Conservation (phyloP, 2,329 filamentous ascomycete genomes). For the Podosphaera xanthii region DNA sequence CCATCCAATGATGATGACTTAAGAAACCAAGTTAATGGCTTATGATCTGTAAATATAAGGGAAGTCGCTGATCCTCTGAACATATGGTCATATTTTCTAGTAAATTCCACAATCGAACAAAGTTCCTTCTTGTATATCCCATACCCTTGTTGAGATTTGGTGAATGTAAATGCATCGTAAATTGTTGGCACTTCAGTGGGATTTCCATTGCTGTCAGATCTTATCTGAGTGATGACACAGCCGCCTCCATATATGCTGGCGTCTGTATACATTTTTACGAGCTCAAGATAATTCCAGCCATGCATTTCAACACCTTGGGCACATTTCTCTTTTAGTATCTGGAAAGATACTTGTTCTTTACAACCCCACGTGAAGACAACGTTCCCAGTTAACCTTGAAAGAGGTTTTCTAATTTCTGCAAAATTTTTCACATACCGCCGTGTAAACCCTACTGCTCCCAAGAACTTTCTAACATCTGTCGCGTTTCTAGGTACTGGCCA, state of each 20-base stretch:
- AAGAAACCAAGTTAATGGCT: no score
- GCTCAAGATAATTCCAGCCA: background rate
- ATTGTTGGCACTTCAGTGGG: no score
- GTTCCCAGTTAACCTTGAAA: no score
- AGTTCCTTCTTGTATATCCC: background rate
- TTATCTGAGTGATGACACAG: constrained; percentile 6
- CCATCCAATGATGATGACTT: no score
- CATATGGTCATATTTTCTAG: background rate
- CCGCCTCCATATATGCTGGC: background rate
- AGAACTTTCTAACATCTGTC: background rate
- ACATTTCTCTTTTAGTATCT: background rate
- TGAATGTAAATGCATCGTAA: no score
- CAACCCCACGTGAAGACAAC: no score
- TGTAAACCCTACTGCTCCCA: background rate
- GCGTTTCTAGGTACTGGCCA: background rate
- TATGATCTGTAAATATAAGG: no score
- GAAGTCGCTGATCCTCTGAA: no score
- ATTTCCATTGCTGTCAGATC: background rate
- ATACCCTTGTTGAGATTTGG: no score
- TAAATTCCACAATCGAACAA: background rate
- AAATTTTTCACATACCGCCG: background rate
- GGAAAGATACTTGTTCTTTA: no score
- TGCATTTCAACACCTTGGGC: background rate
- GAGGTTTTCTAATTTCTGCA: no score
- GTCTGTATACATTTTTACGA: background rate